Base-by-base conservation (phyloP, 805 yeast species). In the Myxozyma lipomycoides region DNA sequence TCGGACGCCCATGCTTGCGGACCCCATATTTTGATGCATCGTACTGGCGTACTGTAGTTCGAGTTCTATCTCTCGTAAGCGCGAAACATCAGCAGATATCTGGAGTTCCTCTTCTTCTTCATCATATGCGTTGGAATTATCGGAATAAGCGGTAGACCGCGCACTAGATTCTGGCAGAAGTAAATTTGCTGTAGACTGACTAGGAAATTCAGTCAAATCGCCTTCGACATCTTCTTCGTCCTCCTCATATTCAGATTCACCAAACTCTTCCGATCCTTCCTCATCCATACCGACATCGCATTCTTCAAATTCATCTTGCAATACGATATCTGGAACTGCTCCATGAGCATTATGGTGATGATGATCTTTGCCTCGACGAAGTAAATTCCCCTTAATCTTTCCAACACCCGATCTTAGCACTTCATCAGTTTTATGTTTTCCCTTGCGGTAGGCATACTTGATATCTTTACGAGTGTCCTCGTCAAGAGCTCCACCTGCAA, bases 401-500 rank as follows among this genome's bases (percentile, higher is more conserved):
- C 34, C 28, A 10, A 59, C 61, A n/a, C 63, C 60, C 10, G 39
- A 21, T 7, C 60, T 48, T n/a, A 55, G 38, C 6, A 59, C 65
- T 19, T 37, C 61, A 32, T 61, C 64, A 2, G 63, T 53, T 39
- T 53, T 49, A 28, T 25, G 37, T 42, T 49, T 56, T 4, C 49
- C 51, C 28, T 57, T 40, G 35, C 52, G 54, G 58, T 61, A 52
- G 30, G 62, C 56, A 22, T 48, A 50, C 22, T 49, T 47, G 18
- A 60, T 24, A 30, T 61, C 62, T 7, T 44, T 28, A 21, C 50
- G 43, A 15, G 43, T 19, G 5, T 30, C 44, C 28, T 24, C 49
- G 43, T 18, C 49, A 39, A 12, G 46, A 25, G 51, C 51, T 45
- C 51, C 63, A 49, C 55, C 60, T 7, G 60, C 52, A 10, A 45